These are phyloP conservation scores for Inonotus hispidus DNA, from an alignment of 1,284 basidiomycete species.

Conservation along the genomic window DNA sequence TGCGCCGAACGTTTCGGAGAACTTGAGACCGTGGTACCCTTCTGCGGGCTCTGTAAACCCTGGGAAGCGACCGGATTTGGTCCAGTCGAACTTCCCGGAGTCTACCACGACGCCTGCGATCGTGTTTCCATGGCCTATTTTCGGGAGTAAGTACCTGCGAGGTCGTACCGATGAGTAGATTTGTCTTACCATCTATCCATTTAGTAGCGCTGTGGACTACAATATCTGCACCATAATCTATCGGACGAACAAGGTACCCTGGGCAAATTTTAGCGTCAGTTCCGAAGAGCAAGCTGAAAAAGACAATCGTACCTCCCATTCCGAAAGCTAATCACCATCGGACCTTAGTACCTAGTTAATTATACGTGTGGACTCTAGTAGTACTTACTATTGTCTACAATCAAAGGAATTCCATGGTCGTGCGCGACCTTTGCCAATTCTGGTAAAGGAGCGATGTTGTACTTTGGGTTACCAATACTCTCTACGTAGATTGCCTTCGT, in stretches of 20 bases:
- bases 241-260: constrained; percentile 71
- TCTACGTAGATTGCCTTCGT: constrained; percentile 81
- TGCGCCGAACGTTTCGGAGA: constrained; percentile 70
- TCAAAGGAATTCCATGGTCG: constrained; percentile 67
- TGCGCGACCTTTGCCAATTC: constrained; percentile 78
- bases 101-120: constrained; percentile 83
- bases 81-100: constrained; percentile 86
- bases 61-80: constrained; percentile 70
- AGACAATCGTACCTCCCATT: constrained; percentile 50
- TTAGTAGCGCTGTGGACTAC: constrained; percentile 85
- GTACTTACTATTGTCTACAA: constrained; percentile 72
- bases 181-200: constrained; percentile 61
- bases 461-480: constrained; percentile 84
- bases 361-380: not conserved
- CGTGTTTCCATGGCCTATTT: constrained; percentile 77
- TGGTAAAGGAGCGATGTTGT: constrained; percentile 67
- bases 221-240: constrained; percentile 80
- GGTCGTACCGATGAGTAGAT: not conserved
- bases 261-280: not conserved
- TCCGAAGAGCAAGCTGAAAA: not conserved
- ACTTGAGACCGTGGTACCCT: constrained; percentile 79
- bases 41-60: constrained; percentile 78
- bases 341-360: not conserved
- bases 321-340: constrained; percentile 53
- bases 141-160: not conserved